Conservation (phyloP, 495 filamentous ascomycete genomes). For the Polyplosphaeria fusca region DNA sequence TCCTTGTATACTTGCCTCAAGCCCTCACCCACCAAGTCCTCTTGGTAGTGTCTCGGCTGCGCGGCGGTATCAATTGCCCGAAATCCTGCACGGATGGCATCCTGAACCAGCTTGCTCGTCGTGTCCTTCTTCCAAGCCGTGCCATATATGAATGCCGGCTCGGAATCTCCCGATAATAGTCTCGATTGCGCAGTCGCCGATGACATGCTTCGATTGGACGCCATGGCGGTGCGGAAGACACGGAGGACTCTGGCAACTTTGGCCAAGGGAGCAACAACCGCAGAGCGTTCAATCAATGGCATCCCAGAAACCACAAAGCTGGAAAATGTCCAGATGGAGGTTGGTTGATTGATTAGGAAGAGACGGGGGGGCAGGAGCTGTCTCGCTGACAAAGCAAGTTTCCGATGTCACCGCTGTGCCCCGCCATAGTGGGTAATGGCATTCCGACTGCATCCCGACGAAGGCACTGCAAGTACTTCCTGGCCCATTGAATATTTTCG, state of each 20-base stretch:
- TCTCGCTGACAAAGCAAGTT: no score
- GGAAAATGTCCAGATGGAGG: no score
- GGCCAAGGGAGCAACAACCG: no score
- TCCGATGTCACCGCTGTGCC: neutral
- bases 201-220: conserved; percentile 20
- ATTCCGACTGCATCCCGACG: neutral
- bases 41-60: conserved; percentile 75
- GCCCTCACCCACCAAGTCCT: conserved; percentile 65
- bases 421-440: neutral
- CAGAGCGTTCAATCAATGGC: no score
- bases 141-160: conserved; percentile 68
- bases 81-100: conserved; percentile 69
- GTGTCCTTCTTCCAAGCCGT: conserved; percentile 84
- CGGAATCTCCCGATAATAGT: neutral
- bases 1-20: conserved; percentile 57
- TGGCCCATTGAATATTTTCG: no score
- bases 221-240: neutral
- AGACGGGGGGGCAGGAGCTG: no score
- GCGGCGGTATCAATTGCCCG: conserved; percentile 74
- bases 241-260: neutral
- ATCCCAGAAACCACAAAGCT: no score
- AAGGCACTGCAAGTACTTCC: neutral
- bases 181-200: conserved; percentile 1
- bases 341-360: no score
- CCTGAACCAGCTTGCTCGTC: conserved; percentile 63